These are phyloP conservation scores for Penicillium ochrochloron DNA, from an alignment of 495 filamentous ascomycete genomes.

Conservation along the genomic window DNA sequence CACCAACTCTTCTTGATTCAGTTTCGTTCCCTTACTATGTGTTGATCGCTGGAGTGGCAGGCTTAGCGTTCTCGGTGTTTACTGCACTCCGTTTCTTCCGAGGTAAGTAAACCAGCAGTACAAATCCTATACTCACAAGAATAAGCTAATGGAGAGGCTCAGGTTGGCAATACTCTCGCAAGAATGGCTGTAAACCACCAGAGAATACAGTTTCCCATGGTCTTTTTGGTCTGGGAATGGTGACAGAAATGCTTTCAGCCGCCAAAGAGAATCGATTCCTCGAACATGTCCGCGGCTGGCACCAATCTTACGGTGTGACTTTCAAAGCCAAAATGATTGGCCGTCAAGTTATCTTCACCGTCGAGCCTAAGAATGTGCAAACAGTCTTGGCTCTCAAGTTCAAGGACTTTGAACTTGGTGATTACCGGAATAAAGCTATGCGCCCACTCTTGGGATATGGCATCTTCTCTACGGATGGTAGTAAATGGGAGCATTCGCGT, in stretches of 20 bases:
- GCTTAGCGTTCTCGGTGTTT: not conserved
- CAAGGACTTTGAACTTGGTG: conserved; percentile 63
- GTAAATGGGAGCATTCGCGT: conserved; percentile 66
- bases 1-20: not conserved
- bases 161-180: conserved; percentile 21
- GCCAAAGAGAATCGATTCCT: conserved; percentile 10
- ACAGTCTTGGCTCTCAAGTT: conserved; percentile 63
- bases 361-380: conserved; percentile 68
- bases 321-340: conserved; percentile 21
- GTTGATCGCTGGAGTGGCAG: not conserved
- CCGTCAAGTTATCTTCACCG: conserved; percentile 40
- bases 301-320: conserved; percentile 16
- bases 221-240: conserved; percentile 11
- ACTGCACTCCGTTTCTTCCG: not conserved
- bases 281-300: conserved; percentile 18
- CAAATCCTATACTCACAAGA: not conserved
- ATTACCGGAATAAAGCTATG: conserved; percentile 50
- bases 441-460: conserved; percentile 65
- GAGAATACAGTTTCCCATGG: conserved; percentile 10
- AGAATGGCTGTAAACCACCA: conserved; percentile 16
- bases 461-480: conserved; percentile 73
- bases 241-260: conserved; percentile 8
- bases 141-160: not conserved
- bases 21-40: not conserved
- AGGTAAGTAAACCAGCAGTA: not conserved